phyloP scores from a whole-genome alignment of 805 yeast genomes.

The Debaryomyces hansenii region DNA sequence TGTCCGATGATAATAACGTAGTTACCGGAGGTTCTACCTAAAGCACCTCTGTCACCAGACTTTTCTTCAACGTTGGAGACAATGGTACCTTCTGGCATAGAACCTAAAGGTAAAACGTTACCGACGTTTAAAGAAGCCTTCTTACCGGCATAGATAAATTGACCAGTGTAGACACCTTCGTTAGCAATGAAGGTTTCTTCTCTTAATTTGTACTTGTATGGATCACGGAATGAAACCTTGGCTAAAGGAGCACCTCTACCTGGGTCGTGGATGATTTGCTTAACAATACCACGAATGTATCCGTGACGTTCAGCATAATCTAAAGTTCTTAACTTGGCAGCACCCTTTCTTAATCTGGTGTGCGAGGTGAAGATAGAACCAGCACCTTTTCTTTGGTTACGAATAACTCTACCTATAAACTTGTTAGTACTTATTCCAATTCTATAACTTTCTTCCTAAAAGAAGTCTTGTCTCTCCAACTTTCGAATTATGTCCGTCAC shows the following conservation, averaged over 20 bases:
- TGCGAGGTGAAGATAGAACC: slow-evolving; percentile 99
- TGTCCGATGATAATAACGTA: slow-evolving; percentile 98
- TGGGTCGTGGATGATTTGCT: slow-evolving; percentile 98
- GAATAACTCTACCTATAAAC: slow-evolving; percentile 93
- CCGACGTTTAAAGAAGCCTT: slow-evolving; percentile 96
- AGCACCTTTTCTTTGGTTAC: slow-evolving; percentile 99
- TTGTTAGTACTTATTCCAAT: slow-evolving; percentile 10
- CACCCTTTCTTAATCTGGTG: slow-evolving; percentile 99
- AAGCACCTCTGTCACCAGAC: slow-evolving; percentile 99
- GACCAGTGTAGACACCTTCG: slow-evolving; percentile 99
- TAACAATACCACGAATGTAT: slow-evolving; percentile 98
- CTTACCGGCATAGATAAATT: slow-evolving; percentile 98
- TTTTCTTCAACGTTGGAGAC: slow-evolving; percentile 97
- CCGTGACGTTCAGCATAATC: slow-evolving; percentile 99
- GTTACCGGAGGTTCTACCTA: slow-evolving; percentile 99
- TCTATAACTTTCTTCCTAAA: neutral
- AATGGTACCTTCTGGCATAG: slow-evolving; percentile 99
- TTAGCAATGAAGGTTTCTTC: slow-evolving; percentile 98
- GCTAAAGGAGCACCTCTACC: slow-evolving; percentile 99
- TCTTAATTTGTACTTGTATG: slow-evolving; percentile 97
- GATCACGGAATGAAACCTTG: slow-evolving; percentile 98
- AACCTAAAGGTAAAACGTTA: slow-evolving; percentile 94
- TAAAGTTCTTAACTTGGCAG: slow-evolving; percentile 99
- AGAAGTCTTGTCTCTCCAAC: neutral
- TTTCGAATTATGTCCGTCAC: neutral